Base-by-base conservation (phyloP, 2,329 filamentous ascomycete genomes). In the Teratosphaeriaceae sp. region DNA sequence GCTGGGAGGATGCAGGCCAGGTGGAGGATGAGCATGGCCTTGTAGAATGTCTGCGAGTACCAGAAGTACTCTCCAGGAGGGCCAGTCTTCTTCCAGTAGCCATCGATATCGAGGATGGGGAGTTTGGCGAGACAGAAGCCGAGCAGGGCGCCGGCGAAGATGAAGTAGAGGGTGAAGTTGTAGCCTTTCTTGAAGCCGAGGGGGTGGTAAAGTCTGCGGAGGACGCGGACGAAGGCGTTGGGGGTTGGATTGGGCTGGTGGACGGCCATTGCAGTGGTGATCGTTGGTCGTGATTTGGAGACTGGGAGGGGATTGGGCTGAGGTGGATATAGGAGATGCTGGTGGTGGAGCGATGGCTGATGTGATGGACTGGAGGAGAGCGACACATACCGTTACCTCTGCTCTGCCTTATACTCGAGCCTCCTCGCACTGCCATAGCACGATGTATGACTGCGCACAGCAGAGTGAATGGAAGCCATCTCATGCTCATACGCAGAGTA, bases 121-220 rank as follows among this genome's bases (percentile, higher is more conserved):
- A 77, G 52, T 5, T 73, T 71, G 2, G 70, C 64, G 13, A 79
- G 63, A 3, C 61, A 54, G 54, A 80, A 78, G 12, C 64, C 66
- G n/a, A 72, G 33, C 8, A 76, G 54, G 1, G 41, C 40, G 30
- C 42, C 42, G 16, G 46, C 43, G 43, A 45, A 42, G 23, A 40
- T 39, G 43, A 45, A 43, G 30, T 69, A 80, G 2, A 80, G 63
- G 21, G 65, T 48, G 48, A 79, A 78, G 55, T 78, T 80, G 64
- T 78, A 78, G 21, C 64, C 66, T 51, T 73, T 75, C 3, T 61
- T 59, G 61, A 81, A 81, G 36, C 77, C 77, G 18, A 79, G 44
- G 2, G 67, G 61, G 34, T 64, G 58, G 51, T 71, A 73, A 8
- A 73, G 19, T 12, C 39, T 39, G 36, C 48, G 48, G 2, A 43